These are phyloP conservation scores for Podospora didyma DNA, from an alignment of 495 filamentous ascomycete species.

Conservation along the genomic window DNA sequence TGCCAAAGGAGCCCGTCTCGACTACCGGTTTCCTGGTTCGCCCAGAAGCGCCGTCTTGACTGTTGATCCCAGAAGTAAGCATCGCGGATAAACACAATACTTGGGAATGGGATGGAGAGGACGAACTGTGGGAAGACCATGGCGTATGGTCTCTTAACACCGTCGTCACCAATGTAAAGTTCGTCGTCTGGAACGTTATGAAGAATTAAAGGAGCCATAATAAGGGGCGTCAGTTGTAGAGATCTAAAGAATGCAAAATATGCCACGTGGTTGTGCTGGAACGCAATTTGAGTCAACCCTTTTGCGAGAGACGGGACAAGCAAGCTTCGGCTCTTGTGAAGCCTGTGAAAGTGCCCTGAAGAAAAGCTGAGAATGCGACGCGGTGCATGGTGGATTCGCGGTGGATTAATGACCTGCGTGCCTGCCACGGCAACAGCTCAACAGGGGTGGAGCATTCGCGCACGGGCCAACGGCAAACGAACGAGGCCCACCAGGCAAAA, in stretches of 20 bases:
- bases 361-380: too few relatives aligned
- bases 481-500: too few relatives aligned
- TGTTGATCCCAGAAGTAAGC: constrained; percentile 10
- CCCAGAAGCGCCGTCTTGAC: constrained; percentile 31
- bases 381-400: too few relatives aligned
- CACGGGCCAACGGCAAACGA: too few relatives aligned
- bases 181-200: constrained; percentile 59
- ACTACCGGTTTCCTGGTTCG: constrained; percentile 38
- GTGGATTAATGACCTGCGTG: too few relatives aligned
- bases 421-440: neutral
- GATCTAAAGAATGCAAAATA: neutral
- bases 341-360: too few relatives aligned
- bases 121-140: constrained; percentile 53
- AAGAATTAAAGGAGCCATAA: constrained; percentile 53
- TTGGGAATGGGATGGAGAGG: neutral
- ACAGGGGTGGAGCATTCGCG: too few relatives aligned
- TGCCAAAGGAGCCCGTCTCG: constrained; percentile 54
- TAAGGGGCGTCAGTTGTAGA: constrained; percentile 5
- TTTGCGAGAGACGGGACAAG: too few relatives aligned
- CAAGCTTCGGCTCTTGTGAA: too few relatives aligned
- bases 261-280: constrained; percentile 1
- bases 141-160: constrained; percentile 51
- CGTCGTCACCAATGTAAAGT: constrained; percentile 54
- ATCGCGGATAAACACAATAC: neutral
- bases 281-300: too few relatives aligned